Evolutionary conservation across 441 rosid genomes (phyloP).

Genomic region (Populus hybrid): DNA sequence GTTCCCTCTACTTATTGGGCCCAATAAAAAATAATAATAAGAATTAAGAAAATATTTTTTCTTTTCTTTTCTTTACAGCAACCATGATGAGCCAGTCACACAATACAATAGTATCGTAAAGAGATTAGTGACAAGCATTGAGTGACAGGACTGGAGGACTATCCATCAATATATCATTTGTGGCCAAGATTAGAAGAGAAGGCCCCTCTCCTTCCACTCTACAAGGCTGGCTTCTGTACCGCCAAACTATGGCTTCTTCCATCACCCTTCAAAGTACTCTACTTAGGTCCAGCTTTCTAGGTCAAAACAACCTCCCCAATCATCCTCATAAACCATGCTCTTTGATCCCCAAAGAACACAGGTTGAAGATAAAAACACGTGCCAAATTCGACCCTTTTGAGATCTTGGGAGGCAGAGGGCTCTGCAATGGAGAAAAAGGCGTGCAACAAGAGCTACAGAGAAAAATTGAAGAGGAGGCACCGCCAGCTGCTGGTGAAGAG

Average conservation of each 20-base stretch:
- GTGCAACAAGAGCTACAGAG: slow-evolving; percentile 51
- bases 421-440: slow-evolving; percentile 75
- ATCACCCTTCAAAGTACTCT: slow-evolving; percentile 42
- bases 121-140: background rate
- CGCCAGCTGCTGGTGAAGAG: slow-evolving; percentile 9
- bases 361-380: slow-evolving; percentile 21
- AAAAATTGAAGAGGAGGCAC: slow-evolving; percentile 23
- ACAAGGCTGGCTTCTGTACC: background rate
- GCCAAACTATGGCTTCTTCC: slow-evolving; percentile 50
- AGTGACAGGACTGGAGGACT: slow-evolving; percentile 11
- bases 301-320: slow-evolving; percentile 28
- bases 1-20: no score
- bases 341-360: slow-evolving; percentile 30
- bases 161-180: slow-evolving; percentile 19
- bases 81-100: background rate
- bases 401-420: slow-evolving; percentile 81
- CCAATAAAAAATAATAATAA: no score
- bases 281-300: slow-evolving; percentile 46
- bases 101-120: background rate
- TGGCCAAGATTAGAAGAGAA: slow-evolving; percentile 25
- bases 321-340: slow-evolving; percentile 29
- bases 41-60: no score
- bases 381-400: slow-evolving; percentile 61
- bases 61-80: no score
- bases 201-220: background rate